These are phyloP conservation scores for Cyberlindnera euphorbiiphila DNA, from an alignment of 805 yeast genomes.

Conservation along the genomic window DNA sequence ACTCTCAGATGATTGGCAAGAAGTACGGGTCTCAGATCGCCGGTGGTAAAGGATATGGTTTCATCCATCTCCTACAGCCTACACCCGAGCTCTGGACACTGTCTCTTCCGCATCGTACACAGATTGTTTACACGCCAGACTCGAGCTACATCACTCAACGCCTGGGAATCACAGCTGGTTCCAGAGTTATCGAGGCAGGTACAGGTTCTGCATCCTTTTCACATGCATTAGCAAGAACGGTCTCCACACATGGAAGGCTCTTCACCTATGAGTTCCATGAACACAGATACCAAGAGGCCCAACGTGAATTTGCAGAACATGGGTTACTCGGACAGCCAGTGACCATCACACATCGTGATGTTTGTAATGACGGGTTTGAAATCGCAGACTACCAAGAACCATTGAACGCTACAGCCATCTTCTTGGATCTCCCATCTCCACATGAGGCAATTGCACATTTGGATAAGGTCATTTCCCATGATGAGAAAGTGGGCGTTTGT, in stretches of 20 bases:
- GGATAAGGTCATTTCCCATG: conserved; percentile 47
- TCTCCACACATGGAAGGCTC: conserved; percentile 49
- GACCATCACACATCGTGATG: conserved; percentile 85
- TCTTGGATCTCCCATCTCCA: conserved; percentile 93
- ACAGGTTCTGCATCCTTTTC: conserved; percentile 97
- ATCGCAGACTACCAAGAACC: conserved; percentile 35
- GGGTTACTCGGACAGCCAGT: conserved; percentile 49
- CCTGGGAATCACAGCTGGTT: conserved; percentile 66
- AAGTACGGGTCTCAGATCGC: conserved; percentile 84
- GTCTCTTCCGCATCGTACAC: conserved; percentile 96
- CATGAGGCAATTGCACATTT: conserved; percentile 91
- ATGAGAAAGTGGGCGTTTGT: conserved; percentile 65
- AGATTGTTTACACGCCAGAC: conserved; percentile 95
- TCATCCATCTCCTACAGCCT: conserved; percentile 83
- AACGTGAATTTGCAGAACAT: conserved; percentile 70
- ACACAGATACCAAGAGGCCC: conserved; percentile 76
- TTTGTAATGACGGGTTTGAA: conserved; percentile 81
- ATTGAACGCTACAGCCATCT: conserved; percentile 68
- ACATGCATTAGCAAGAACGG: conserved; percentile 85
- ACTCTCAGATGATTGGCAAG: conserved; percentile 73
- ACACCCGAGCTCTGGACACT: conserved; percentile 95
- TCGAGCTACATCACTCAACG: conserved; percentile 87
- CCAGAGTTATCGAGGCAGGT: conserved; percentile 91
- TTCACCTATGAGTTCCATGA: conserved; percentile 92
- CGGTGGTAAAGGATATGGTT: conserved; percentile 71